A percentile compares a stretch with the other conserved stretches of the same genome.
phyloP scores from a whole-genome alignment of 2,329 filamentous ascomycete species.

The Sporothrix inflata region DNA sequence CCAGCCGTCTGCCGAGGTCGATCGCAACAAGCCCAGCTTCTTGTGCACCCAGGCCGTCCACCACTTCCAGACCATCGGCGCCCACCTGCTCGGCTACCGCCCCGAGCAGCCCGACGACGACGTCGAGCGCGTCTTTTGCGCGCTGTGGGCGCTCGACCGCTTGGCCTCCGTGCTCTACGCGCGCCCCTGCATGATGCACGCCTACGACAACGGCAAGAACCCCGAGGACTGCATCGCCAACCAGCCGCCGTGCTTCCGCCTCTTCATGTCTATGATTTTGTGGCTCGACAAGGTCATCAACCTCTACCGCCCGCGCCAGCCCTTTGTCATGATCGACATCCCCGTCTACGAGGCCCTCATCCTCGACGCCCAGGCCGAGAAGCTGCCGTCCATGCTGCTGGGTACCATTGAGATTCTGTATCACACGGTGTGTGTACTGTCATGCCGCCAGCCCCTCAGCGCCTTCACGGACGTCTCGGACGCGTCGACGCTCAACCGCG shows the following conservation, averaged over 20 bases:
- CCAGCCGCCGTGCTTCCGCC: slow-evolving; percentile 58
- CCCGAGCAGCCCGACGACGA: slow-evolving; percentile 45
- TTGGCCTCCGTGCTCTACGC: slow-evolving; percentile 64
- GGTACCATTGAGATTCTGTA: slow-evolving; percentile 66
- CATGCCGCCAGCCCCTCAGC: slow-evolving; percentile 54
- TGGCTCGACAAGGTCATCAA: slow-evolving; percentile 63
- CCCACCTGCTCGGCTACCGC: slow-evolving; percentile 52
- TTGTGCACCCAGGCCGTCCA: slow-evolving; percentile 59
- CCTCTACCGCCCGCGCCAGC: slow-evolving; percentile 61
- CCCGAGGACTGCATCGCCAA: slow-evolving; percentile 54
- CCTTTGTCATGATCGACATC: slow-evolving; percentile 55
- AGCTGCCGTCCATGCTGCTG: slow-evolving; percentile 53
- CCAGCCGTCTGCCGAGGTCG: slow-evolving; percentile 57
- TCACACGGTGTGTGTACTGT: slow-evolving; percentile 65
- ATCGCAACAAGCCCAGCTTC: slow-evolving; percentile 58
- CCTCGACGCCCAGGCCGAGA: slow-evolving; percentile 56
- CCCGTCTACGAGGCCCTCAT: slow-evolving; percentile 62
- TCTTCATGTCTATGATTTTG: slow-evolving; percentile 58
- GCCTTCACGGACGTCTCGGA: slow-evolving; percentile 38
- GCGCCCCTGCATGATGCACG: slow-evolving; percentile 62
- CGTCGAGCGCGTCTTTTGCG: slow-evolving; percentile 58
- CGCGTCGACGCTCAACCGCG: slow-evolving; percentile 40
- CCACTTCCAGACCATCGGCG: slow-evolving; percentile 59
- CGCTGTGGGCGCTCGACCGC: slow-evolving; percentile 63
- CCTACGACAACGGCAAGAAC: slow-evolving; percentile 60